Evolutionary conservation across 2,329 filamentous ascomycete species (phyloP).

Genomic region (Blastomyces silverae): DNA sequence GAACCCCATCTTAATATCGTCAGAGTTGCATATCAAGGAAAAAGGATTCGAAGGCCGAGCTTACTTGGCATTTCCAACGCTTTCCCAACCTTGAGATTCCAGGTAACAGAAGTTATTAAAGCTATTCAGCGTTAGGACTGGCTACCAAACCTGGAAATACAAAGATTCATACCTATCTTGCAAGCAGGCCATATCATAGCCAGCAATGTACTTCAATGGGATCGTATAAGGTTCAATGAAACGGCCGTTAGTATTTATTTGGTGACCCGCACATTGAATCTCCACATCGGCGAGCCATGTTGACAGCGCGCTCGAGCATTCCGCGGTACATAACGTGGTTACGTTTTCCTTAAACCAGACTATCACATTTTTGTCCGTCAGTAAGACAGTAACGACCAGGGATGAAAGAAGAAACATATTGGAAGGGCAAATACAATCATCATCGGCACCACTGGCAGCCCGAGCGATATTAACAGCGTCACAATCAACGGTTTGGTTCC

Average conservation of each 20-base stretch:
- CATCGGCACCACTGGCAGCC: slow-evolving; percentile 18
- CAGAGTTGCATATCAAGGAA: background rate
- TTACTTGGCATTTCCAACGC: slow-evolving; percentile 17
- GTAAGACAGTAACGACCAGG: background rate
- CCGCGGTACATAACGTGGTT: slow-evolving; percentile 18
- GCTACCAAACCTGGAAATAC: background rate
- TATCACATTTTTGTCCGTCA: slow-evolving; percentile 13
- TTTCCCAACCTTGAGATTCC: slow-evolving; percentile 22
- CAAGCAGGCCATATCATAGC: slow-evolving; percentile 20
- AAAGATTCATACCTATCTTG: slow-evolving; percentile 18
- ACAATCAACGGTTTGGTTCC: slow-evolving; percentile 21
- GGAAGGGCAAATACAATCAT: slow-evolving; percentile 17
- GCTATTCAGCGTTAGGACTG: slow-evolving; percentile 16
- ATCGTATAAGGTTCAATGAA: slow-evolving; percentile 20
- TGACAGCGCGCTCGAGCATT: slow-evolving; percentile 18
- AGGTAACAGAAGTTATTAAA: slow-evolving; percentile 21
- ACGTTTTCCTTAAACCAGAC: slow-evolving; percentile 21
- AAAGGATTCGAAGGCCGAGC: background rate
- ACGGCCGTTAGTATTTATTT: slow-evolving; percentile 17
- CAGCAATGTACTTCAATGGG: slow-evolving; percentile 21
- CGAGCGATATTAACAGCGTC: slow-evolving; percentile 20
- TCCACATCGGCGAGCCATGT: slow-evolving; percentile 21
- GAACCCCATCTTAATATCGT: slow-evolving; percentile 14
- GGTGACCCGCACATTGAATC: slow-evolving; percentile 16
- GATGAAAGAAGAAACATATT: background rate